Evolutionary conservation across 257 asterid genomes (phyloP), one percentile per base, ranked within the genome.

Genomic region (Nicotiana obtusifolia): DNA sequence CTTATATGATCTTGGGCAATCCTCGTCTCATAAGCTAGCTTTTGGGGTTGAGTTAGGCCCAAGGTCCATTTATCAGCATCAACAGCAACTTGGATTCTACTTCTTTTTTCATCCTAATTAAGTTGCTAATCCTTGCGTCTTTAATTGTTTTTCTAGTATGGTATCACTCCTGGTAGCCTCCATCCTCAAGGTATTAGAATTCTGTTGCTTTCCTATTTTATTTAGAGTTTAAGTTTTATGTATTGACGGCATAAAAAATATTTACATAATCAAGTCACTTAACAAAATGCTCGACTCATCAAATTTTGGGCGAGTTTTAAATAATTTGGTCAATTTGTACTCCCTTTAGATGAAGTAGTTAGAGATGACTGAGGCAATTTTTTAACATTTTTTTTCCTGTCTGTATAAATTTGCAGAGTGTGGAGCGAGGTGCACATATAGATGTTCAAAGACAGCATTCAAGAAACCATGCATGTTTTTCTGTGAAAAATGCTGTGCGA

Each of bases 401-500:
- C 8, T 44, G 16, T 59, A n/a, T 64, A 35, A 5, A 10, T 17
- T 16, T 31, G 79, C 90, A 92, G 95, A 90, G 78, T 93, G 97
- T 67, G 89, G 67, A 10, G 53, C 82, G 0, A 80, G 89, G 7
- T 93, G 97, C 83, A 67, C 57, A 16, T 59, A 65, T 35, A 86
- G 96, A 77, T 93, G 94, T 82, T 91, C 96, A 81, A 93, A 90
- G 64, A 91, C 96, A 7, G 90, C 91, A 37, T 93, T 88, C 88
- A 93, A 89, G 89, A 92, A 92, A 85, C 93, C 95, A 41, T 92
- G 95, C 75, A 88, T 92, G 94, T 91, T 90, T 82, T 93, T 91
- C 83, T 91, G 95, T 77, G 85, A 90, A 19, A 91, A 91, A 82
- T 91, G 97, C 64, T 91, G 95, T 11, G 86, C 87, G 2, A 87